Conservation (phyloP, 148 eudicot genomes). For the Vaccinium vitisidaea region DNA sequence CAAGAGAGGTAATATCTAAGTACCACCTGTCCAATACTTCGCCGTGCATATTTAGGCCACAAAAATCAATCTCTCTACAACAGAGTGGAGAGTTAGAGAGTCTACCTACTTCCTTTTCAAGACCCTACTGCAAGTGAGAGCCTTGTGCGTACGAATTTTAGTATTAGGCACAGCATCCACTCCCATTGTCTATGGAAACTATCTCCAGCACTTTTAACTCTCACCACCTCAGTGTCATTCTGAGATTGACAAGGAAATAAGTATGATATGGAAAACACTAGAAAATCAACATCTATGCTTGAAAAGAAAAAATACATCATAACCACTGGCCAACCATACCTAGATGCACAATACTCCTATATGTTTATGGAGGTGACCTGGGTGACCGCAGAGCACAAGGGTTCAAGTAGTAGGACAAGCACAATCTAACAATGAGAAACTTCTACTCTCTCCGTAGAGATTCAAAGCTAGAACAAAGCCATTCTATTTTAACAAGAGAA, state of each 20-base stretch:
- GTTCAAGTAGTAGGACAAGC: neutral
- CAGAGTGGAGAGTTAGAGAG: neutral
- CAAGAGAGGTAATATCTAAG: too few species aligned
- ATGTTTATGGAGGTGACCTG: too few species aligned
- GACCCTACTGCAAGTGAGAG: neutral
- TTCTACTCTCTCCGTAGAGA: neutral
- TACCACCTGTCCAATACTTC: neutral
- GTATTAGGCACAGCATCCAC: neutral
- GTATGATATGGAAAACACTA: neutral
- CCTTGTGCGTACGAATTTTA: neutral
- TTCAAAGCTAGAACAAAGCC: neutral
- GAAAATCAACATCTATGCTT: neutral
- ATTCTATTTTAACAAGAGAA: neutral
- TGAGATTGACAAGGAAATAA: neutral
- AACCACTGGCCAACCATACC: neutral
- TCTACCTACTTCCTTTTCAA: neutral
- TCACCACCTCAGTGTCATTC: neutral
- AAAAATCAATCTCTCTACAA: neutral
- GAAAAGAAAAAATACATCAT: neutral
- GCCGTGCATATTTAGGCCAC: neutral
- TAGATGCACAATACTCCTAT: neutral
- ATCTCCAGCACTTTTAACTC: neutral
- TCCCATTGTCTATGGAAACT: neutral
- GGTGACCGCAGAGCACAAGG: neutral
- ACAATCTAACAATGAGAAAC: neutral